A percentile compares a stretch with the other conserved stretches of the same genome.
phyloP scores from a whole-genome alignment of 2,329 filamentous ascomycete species.

The Aspergillus transmontanensis region DNA sequence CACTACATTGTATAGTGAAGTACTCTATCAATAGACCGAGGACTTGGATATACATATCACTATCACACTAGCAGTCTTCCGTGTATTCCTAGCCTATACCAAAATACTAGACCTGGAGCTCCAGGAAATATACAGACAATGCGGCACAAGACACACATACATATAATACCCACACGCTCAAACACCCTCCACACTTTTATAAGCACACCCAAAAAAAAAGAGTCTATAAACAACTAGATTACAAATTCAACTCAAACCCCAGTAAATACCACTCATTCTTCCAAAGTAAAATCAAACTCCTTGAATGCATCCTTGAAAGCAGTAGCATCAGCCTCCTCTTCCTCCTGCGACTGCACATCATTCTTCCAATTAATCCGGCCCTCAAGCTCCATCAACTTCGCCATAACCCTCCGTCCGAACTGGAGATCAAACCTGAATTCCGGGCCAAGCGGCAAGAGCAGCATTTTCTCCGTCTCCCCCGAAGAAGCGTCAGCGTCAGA shows the following conservation, averaged over 20 bases:
- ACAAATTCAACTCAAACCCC: background rate
- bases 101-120: background rate
- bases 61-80: background rate
- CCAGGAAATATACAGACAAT: background rate
- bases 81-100: background rate
- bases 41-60: background rate
- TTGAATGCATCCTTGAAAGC: conserved; percentile 81
- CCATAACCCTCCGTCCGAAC: conserved; percentile 83
- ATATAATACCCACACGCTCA: background rate
- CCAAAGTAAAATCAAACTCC: conserved; percentile 78
- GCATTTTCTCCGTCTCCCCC: conserved; percentile 57
- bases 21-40: background rate
- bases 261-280: conserved; percentile 20
- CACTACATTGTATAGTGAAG: background rate
- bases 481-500: conserved; percentile 4
- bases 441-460: conserved; percentile 73
- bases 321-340: conserved; percentile 77
- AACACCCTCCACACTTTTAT: background rate
- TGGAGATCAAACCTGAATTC: conserved; percentile 84
- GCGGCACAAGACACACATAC: background rate
- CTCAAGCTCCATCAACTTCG: conserved; percentile 82
- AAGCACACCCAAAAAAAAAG: background rate
- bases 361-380: conserved; percentile 81
- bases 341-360: conserved; percentile 72
- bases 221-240: background rate